Conservation (phyloP, 2,329 filamentous ascomycete genomes). For the Taxawa tesnikishii region DNA sequence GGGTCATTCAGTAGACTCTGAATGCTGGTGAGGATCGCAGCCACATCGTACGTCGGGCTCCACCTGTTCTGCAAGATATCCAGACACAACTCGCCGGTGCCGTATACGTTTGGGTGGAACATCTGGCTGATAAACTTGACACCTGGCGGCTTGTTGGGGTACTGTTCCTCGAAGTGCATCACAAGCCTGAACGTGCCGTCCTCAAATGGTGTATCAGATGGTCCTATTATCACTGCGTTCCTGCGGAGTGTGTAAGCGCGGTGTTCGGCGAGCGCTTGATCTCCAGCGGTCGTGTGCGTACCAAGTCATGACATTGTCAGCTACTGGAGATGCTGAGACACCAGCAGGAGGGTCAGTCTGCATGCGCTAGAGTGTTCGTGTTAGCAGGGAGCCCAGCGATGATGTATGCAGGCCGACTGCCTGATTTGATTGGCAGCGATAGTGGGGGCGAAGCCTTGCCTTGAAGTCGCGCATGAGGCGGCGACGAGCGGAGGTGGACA, state of each 20-base stretch:
- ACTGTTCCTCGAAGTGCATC: constrained; percentile 99
- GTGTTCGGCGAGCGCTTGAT: not conserved
- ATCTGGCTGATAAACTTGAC: constrained; percentile 99
- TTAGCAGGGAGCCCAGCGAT: constrained; percentile 9
- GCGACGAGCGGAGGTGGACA: constrained; percentile 91
- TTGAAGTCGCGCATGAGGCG: constrained; percentile 99
- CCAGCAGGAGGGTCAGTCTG: constrained; percentile 96
- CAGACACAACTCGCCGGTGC: constrained; percentile 87
- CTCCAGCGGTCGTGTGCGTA: constrained; percentile 29
- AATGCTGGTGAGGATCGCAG: constrained; percentile 91
- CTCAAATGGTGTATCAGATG: constrained; percentile 93
- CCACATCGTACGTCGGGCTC: constrained; percentile 98
- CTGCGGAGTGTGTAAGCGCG: constrained; percentile 33
- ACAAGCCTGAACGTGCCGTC: constrained; percentile 95
- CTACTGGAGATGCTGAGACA: constrained; percentile 89
- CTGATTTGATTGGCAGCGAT: not conserved
- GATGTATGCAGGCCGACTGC: no score
- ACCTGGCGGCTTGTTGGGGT: constrained; percentile 93
- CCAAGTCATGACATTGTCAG: constrained; percentile 97
- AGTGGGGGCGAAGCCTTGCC: constrained; percentile 39
- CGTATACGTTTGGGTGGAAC: constrained; percentile 99
- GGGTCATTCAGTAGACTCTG: constrained; percentile 96
- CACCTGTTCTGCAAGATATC: constrained; percentile 97
- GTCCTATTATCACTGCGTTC: constrained; percentile 98
- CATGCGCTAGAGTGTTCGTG: constrained; percentile 68